A percentile compares a stretch with the other conserved stretches of the same genome.
phyloP scores from a whole-genome alignment of 2,329 filamentous ascomycete species.

The Aspergillus oerlinghausenensis region DNA sequence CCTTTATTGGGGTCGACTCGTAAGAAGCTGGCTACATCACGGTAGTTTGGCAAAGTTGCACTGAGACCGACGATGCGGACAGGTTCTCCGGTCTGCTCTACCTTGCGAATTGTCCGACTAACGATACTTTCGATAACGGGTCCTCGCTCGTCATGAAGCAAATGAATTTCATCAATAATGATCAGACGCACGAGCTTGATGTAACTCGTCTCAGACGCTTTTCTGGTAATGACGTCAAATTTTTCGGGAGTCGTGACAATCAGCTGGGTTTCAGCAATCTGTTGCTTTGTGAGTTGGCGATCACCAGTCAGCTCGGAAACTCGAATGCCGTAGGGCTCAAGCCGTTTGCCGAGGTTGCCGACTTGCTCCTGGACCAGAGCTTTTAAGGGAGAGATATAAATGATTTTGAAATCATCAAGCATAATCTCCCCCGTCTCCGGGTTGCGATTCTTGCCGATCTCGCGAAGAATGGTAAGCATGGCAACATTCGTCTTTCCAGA shows the following conservation, averaged over 20 bases:
- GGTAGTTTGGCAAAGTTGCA: conserved; percentile 93
- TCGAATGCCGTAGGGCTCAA: conserved; percentile 85
- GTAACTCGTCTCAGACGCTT: conserved; percentile 93
- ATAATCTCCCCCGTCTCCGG: conserved; percentile 88
- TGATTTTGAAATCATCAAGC: conserved; percentile 94
- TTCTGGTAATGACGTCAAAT: conserved; percentile 98
- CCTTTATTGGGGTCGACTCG: conserved; percentile 81
- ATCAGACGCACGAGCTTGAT: conserved; percentile 94
- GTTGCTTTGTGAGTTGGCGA: conserved; percentile 95
- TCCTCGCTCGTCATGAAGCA: conserved; percentile 94
- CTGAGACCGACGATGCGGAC: conserved; percentile 89
- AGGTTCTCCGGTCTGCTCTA: conserved; percentile 88
- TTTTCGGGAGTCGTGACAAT: conserved; percentile 99
- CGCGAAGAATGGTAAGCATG: conserved; percentile 92
- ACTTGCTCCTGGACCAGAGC: conserved; percentile 97
- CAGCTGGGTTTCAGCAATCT: conserved; percentile 95
- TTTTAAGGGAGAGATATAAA: conserved; percentile 95
- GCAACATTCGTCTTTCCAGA: conserved; percentile 98
- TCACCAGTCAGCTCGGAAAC: conserved; percentile 97
- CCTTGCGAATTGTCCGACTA: conserved; percentile 84
- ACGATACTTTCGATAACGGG: conserved; percentile 97
- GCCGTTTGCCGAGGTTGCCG: conserved; percentile 88
- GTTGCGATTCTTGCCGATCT: conserved; percentile 93
- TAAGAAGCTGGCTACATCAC: conserved; percentile 91
- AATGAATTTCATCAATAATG: conserved; percentile 96